Evolutionary conservation across 306 rosid genomes (phyloP).

Genomic region (Leucaena leucocephala): DNA sequence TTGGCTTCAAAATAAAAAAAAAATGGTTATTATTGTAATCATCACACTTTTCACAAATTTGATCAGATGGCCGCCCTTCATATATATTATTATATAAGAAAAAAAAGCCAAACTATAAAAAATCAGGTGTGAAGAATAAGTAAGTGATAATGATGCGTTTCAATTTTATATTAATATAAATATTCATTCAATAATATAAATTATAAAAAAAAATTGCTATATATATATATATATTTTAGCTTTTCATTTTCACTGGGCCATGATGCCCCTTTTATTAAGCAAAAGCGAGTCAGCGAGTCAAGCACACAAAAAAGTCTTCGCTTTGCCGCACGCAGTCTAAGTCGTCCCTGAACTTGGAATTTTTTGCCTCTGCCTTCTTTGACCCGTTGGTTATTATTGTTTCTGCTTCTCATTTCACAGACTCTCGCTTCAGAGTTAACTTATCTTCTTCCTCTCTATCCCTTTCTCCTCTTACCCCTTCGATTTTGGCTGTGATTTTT

Average conservation of each 20-base stretch:
- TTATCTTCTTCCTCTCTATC: neutral
- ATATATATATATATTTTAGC: no score
- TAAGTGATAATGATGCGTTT: no score
- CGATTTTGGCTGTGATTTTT: neutral
- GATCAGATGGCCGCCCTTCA: no score
- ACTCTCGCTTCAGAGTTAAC: neutral
- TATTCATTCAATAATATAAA: no score
- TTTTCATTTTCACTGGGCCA: neutral
- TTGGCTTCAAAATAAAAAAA: no score
- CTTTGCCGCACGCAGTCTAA: slow-evolving; percentile 20
- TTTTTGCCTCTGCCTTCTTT: slow-evolving; percentile 40
- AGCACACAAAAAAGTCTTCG: slow-evolving; percentile 37
- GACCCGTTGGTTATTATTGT: slow-evolving; percentile 37
- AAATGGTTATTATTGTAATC: no score
- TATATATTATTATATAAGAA: no score
- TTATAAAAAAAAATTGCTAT: no score
- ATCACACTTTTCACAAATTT: no score
- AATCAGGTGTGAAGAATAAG: no score
- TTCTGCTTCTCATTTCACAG: slow-evolving; percentile 6
- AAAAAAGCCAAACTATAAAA: no score
- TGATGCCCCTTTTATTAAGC: neutral
- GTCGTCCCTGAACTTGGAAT: slow-evolving; percentile 45
- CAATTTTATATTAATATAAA: no score
- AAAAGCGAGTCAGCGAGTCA: slow-evolving; percentile 14
- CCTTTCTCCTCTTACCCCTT: neutral